These are phyloP conservation scores for Gossypium schwendimanii DNA, from an alignment of 441 rosid species.

Conservation along the genomic window DNA sequence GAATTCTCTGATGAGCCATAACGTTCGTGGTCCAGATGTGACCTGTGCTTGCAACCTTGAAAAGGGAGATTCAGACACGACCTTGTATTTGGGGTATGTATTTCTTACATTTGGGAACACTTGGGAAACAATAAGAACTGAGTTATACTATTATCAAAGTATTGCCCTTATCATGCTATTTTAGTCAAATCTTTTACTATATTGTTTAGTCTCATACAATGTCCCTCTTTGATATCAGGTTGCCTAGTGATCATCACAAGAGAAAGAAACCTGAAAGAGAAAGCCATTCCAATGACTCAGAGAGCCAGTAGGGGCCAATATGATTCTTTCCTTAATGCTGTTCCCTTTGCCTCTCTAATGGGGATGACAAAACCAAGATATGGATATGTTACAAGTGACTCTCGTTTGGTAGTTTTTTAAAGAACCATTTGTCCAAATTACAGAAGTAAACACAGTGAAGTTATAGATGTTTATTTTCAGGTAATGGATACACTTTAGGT, in stretches of 20 bases:
- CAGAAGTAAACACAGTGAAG: neutral
- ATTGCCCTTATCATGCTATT: neutral
- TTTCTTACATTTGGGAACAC: neutral
- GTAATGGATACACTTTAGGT: slow-evolving; percentile 14
- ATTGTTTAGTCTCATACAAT: neutral
- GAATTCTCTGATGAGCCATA: slow-evolving; percentile 30
- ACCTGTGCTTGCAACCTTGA: slow-evolving; percentile 33
- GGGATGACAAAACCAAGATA: slow-evolving; percentile 22
- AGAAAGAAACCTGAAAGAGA: slow-evolving; percentile 43
- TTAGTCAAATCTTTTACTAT: neutral
- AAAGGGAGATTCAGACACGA: slow-evolving; percentile 69
- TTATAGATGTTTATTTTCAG: slow-evolving; percentile 21
- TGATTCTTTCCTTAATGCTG: slow-evolving; percentile 16
- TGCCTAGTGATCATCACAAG: slow-evolving; percentile 53
- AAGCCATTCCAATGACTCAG: slow-evolving; percentile 42
- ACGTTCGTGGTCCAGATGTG: slow-evolving; percentile 29
- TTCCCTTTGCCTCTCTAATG: slow-evolving; percentile 15
- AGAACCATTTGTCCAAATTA: slow-evolving; percentile 8
- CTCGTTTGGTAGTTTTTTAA: slow-evolving; percentile 20
- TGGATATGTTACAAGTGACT: slow-evolving; percentile 21
- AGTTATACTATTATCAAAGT: no score
- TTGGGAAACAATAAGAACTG: no score
- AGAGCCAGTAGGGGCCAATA: slow-evolving; percentile 26
- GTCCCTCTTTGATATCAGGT: slow-evolving; percentile 30
- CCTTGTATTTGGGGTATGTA: slow-evolving; percentile 71